Evolutionary conservation across 2,329 filamentous ascomycete species (phyloP).

Genomic region (Paraphaeosphaeria sporulosa): DNA sequence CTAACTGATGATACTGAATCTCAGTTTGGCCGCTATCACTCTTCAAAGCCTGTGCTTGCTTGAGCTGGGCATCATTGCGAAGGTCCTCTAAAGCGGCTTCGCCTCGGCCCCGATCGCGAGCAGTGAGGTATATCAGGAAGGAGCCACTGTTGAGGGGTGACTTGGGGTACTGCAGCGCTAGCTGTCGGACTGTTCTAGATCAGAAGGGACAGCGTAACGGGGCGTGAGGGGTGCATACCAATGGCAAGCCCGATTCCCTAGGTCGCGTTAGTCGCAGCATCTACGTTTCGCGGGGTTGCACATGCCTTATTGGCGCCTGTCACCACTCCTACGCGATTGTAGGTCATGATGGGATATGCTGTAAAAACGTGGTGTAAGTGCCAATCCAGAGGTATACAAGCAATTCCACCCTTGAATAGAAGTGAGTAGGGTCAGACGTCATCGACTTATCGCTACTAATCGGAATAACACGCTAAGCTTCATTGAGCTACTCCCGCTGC

Average conservation of each 20-base stretch:
- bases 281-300: conserved; percentile 1
- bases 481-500: background rate
- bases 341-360: conserved; percentile 30
- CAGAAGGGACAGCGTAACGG: background rate
- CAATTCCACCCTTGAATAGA: background rate
- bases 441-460: background rate
- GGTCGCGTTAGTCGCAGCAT: conserved; percentile 15
- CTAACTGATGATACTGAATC: conserved; percentile 57
- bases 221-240: conserved; percentile 34
- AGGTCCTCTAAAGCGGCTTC: conserved; percentile 56
- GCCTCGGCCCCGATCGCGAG: conserved; percentile 58
- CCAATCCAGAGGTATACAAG: background rate
- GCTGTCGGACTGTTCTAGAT: conserved; percentile 54
- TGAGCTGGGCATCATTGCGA: conserved; percentile 54
- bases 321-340: conserved; percentile 57
- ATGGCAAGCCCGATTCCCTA: conserved; percentile 58
- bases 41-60: conserved; percentile 55
- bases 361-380: background rate
- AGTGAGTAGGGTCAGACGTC: background rate
- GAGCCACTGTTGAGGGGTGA: conserved; percentile 57
- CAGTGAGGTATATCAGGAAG: conserved; percentile 63
- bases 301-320: conserved; percentile 63
- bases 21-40: conserved; percentile 49
- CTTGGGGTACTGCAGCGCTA: conserved; percentile 61
- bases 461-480: background rate